These are phyloP conservation scores for Botrytis porri DNA, from an alignment of 2,329 filamentous ascomycete genomes.

Conservation along the genomic window DNA sequence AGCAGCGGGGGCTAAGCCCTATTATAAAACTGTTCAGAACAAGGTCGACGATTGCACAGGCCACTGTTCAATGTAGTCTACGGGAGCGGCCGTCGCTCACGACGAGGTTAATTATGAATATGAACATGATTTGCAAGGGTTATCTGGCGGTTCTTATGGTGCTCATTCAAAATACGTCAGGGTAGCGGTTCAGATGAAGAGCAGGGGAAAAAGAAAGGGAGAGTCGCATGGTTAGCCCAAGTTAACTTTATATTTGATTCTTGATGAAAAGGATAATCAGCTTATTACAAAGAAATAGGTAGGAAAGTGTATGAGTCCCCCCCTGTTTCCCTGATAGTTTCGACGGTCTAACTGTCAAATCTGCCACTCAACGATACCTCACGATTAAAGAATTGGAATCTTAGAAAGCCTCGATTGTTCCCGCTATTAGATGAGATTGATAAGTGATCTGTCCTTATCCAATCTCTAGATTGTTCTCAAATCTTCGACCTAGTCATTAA, in stretches of 20 bases:
- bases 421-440: background rate
- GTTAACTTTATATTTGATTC: background rate
- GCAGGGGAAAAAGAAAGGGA: background rate
- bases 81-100: background rate
- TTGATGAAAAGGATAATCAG: background rate
- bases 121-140: background rate
- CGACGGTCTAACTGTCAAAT: background rate
- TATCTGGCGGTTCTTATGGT: background rate
- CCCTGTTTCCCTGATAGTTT: background rate
- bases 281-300: background rate
- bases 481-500: background rate
- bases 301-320: background rate
- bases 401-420: background rate
- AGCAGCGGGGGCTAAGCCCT: background rate
- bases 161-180: background rate
- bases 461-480: background rate
- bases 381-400: background rate
- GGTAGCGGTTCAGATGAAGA: background rate
- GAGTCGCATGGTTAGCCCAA: background rate
- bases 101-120: background rate
- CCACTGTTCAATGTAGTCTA: background rate
- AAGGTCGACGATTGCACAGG: background rate
- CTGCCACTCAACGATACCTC: background rate
- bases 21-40: background rate
- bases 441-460: accelerated